phyloP scores from a whole-genome alignment of 2,329 filamentous ascomycete genomes.

The Tolypocladium inflatum region DNA sequence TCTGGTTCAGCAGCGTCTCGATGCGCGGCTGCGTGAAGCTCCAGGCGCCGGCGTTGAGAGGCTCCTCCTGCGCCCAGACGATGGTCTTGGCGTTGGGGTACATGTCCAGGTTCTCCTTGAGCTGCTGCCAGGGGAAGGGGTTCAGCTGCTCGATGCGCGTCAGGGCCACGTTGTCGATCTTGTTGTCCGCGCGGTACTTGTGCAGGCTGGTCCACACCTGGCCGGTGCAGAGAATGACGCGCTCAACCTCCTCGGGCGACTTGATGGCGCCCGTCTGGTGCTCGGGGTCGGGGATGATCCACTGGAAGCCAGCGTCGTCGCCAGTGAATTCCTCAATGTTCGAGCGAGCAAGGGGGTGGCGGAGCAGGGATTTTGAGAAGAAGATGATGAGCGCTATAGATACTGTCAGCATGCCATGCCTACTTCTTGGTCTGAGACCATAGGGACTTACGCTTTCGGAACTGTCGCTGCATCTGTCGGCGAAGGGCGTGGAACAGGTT shows the following conservation, averaged over 20 bases:
- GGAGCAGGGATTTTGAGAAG: slow-evolving; percentile 95
- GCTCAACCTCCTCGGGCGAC: slow-evolving; percentile 77
- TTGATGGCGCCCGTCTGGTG: slow-evolving; percentile 70
- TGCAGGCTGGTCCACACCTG: slow-evolving; percentile 86
- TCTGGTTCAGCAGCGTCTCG: slow-evolving; percentile 91
- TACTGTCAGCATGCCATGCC: background rate
- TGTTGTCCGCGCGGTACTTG: slow-evolving; percentile 83
- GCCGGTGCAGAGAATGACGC: slow-evolving; percentile 87
- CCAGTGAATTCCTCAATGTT: slow-evolving; percentile 83
- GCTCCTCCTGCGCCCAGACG: slow-evolving; percentile 96
- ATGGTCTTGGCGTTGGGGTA: slow-evolving; percentile 98
- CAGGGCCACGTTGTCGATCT: slow-evolving; percentile 83
- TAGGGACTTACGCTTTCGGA: slow-evolving; percentile 81
- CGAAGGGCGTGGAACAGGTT: slow-evolving; percentile 96
- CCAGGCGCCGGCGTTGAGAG: slow-evolving; percentile 94
- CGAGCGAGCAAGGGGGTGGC: slow-evolving; percentile 87
- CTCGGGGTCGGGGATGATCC: slow-evolving; percentile 87
- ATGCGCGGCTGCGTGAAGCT: slow-evolving; percentile 95
- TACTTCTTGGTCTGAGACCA: background rate
- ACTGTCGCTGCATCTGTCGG: slow-evolving; percentile 97
- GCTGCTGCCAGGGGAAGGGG: slow-evolving; percentile 96
- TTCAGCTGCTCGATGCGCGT: slow-evolving; percentile 96
- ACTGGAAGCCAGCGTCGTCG: slow-evolving; percentile 79
- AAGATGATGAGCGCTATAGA: slow-evolving; percentile 77
- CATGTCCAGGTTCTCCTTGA: slow-evolving; percentile 91